Conservation (phyloP, 495 filamentous ascomycete species). For the Talaromyces trachyspermus region DNA sequence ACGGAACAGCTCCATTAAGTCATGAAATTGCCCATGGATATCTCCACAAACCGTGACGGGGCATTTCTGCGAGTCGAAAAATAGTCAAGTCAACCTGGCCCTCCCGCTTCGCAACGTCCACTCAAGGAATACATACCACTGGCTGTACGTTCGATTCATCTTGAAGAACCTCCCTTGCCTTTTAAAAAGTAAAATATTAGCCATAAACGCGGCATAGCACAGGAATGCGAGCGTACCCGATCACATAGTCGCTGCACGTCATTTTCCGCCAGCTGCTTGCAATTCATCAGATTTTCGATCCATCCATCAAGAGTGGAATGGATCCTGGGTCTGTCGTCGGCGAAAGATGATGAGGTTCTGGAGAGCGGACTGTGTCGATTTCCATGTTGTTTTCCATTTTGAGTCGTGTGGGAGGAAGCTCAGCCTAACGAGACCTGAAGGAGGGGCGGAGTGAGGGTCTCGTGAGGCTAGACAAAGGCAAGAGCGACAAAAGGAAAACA, state of each 20-base stretch:
- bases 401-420: constrained; percentile 20
- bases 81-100: constrained; percentile 5
- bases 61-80: constrained; percentile 60
- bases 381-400: constrained; percentile 98
- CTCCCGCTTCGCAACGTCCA: background rate
- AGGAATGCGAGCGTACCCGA: constrained; percentile 60
- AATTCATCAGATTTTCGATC: constrained; percentile 97
- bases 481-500: constrained; percentile 1
- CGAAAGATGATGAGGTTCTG: constrained; percentile 69
- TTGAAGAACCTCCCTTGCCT: constrained; percentile 94
- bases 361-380: constrained; percentile 68
- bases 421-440: constrained; percentile 21
- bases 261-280: constrained; percentile 91
- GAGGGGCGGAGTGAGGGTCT: constrained; percentile 30
- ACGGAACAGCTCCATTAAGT: constrained; percentile 91
- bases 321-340: constrained; percentile 73
- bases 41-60: constrained; percentile 90
- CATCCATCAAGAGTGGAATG: constrained; percentile 91
- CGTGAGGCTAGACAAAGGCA: constrained; percentile 21
- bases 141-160: constrained; percentile 98
- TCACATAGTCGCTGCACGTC: constrained; percentile 97
- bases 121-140: constrained; percentile 63
- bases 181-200: constrained; percentile 1
- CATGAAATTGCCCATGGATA: constrained; percentile 91
- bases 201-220: background rate